phyloP scores from a whole-genome alignment of 768 basidiomycete genomes.

The Pleurotus salmoneostramineus region DNA sequence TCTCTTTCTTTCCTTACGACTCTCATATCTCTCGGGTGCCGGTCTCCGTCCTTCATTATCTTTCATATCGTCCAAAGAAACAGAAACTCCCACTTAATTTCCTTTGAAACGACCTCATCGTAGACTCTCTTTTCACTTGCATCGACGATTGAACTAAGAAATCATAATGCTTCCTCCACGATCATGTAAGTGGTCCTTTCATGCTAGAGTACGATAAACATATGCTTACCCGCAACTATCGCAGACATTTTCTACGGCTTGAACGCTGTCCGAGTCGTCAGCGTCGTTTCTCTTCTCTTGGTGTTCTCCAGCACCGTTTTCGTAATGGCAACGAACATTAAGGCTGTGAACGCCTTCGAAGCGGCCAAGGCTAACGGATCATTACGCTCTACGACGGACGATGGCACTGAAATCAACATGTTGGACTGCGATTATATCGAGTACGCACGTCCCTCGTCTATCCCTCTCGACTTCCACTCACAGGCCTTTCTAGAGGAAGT shows the following conservation, averaged over 20 bases:
- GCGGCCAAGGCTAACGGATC: conserved; percentile 27
- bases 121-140: background rate
- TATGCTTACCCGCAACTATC: background rate
- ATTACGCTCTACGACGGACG: conserved; percentile 18
- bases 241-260: conserved; percentile 70
- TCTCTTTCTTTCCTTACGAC: background rate
- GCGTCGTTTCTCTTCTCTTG: conserved; percentile 74
- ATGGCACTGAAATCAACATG: conserved; percentile 25
- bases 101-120: background rate
- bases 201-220: background rate
- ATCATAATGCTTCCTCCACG: conserved; percentile 38
- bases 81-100: background rate
- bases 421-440: conserved; percentile 74
- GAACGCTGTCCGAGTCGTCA: conserved; percentile 73
- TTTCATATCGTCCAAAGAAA: background rate
- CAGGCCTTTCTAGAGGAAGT: conserved; percentile 42
- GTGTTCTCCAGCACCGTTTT: conserved; percentile 80
- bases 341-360: conserved; percentile 68
- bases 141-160: conserved; percentile 5
- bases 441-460: conserved; percentile 33
- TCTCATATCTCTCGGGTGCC: conserved; percentile 7
- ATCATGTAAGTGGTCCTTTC: conserved; percentile 35
- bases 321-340: conserved; percentile 66
- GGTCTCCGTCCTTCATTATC: conserved; percentile 5
- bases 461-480: conserved; percentile 1